Evolutionary conservation across 495 filamentous ascomycete genomes (phyloP).

Genomic region (Thermochaetoides thermophila): DNA sequence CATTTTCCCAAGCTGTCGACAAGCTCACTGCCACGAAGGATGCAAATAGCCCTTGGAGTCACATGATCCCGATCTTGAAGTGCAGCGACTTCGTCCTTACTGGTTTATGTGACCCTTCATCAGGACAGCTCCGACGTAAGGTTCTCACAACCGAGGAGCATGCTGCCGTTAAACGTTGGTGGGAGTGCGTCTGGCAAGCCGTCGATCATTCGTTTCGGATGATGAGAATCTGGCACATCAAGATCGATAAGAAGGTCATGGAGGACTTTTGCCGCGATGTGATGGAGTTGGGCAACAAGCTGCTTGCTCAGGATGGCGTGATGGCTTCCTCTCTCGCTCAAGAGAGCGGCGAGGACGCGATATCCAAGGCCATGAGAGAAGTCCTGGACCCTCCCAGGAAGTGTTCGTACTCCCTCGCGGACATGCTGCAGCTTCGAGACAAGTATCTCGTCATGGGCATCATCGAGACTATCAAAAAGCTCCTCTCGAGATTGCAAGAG

Average conservation of each 20-base stretch:
- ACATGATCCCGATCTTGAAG: slow-evolving; percentile 55
- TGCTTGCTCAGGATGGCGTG: slow-evolving; percentile 71
- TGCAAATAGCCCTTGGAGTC: slow-evolving; percentile 40
- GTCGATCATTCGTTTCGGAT: slow-evolving; percentile 67
- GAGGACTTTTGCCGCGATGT: slow-evolving; percentile 84
- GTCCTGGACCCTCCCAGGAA: slow-evolving; percentile 46
- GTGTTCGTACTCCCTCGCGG: slow-evolving; percentile 53
- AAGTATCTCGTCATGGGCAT: slow-evolving; percentile 62
- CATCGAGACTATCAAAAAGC: slow-evolving; percentile 47
- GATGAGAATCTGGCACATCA: slow-evolving; percentile 65
- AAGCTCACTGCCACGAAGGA: slow-evolving; percentile 40
- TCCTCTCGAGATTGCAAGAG: slow-evolving; percentile 57
- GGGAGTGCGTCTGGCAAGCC: slow-evolving; percentile 66
- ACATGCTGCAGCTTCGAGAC: slow-evolving; percentile 75
- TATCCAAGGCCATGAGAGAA: slow-evolving; percentile 28
- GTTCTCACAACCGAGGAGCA: slow-evolving; percentile 44
- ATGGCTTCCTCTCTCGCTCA: slow-evolving; percentile 50
- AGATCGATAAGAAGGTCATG: slow-evolving; percentile 57
- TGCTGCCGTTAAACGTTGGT: slow-evolving; percentile 54
- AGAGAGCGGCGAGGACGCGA: slow-evolving; percentile 26
- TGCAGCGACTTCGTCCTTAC: slow-evolving; percentile 62
- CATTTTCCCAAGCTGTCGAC: slow-evolving; percentile 23
- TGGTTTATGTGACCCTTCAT: slow-evolving; percentile 65
- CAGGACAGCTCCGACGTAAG: slow-evolving; percentile 61
- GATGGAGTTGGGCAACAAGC: slow-evolving; percentile 77